Evolutionary conservation across 495 filamentous ascomycete species (phyloP).

Genomic region (Tuber magnatum): DNA sequence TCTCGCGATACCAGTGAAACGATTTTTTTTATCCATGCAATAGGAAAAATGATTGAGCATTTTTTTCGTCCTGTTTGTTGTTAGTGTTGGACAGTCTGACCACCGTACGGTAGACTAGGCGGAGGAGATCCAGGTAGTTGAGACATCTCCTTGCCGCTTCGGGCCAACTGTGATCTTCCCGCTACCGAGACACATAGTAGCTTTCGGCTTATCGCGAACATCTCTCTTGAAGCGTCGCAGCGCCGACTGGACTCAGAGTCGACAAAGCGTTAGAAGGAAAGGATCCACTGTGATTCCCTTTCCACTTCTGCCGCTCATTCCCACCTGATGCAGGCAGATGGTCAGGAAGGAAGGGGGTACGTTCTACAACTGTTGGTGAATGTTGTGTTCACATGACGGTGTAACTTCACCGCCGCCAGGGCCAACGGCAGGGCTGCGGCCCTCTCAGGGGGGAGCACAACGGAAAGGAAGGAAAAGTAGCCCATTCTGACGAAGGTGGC

Average conservation of each 20-base stretch:
- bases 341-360: neutral
- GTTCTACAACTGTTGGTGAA: neutral
- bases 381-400: constrained; percentile 1
- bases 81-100: neutral
- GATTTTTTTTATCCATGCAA: neutral
- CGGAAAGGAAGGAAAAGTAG: neutral
- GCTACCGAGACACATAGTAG: neutral
- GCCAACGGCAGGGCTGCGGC: neutral
- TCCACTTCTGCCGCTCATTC: neutral
- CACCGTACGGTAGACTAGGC: neutral
- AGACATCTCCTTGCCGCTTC: neutral
- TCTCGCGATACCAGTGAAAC: neutral
- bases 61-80: neutral
- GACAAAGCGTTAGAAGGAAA: neutral
- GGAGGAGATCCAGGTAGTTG: constrained; percentile 2
- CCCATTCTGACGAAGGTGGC: constrained; percentile 1
- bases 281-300: neutral
- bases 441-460: neutral
- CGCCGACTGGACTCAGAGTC: neutral
- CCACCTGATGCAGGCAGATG: neutral
- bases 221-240: neutral
- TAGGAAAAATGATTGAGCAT: neutral
- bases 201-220: neutral
- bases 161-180: neutral
- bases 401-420: neutral